These are phyloP conservation scores for Alternaria viburni DNA, from an alignment of 2,329 filamentous ascomycete genomes.

Conservation along the genomic window DNA sequence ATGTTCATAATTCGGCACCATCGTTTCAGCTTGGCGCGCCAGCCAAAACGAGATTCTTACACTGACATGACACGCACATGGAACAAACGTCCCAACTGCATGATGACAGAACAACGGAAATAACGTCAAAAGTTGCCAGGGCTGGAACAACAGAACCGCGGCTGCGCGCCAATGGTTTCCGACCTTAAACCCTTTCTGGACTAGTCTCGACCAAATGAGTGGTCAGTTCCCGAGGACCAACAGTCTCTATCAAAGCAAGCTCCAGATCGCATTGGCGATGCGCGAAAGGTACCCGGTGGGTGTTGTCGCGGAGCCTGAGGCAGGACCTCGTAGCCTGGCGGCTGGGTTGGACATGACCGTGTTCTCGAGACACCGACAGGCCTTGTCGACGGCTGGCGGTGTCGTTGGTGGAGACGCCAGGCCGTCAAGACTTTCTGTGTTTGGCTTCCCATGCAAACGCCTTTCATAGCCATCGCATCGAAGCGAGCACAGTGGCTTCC, in stretches of 20 bases:
- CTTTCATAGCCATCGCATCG: not conserved
- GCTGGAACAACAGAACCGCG: not conserved
- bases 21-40: conserved; percentile 46
- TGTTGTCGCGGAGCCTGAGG: not conserved
- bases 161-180: not conserved
- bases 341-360: conserved; percentile 3
- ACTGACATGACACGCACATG: conserved; percentile 35
- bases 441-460: conserved; percentile 15
- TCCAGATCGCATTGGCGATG: not conserved
- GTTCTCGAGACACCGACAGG: conserved; percentile 11
- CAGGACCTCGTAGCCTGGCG: not conserved
- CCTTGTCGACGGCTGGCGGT: conserved; percentile 11
- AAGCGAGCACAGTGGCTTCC: conserved; percentile 7
- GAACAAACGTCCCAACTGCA: conserved; percentile 16
- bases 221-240: not conserved
- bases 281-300: not conserved
- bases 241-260: not conserved
- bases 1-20: conserved; percentile 37
- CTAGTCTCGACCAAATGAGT: not conserved
- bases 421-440: conserved; percentile 16
- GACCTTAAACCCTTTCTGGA: not conserved
- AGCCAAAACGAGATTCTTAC: conserved; percentile 23
- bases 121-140: conserved; percentile 7
- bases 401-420: conserved; percentile 21
- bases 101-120: conserved; percentile 6